Conservation (phyloP, 1,284 basidiomycete genomes). For the Erythrobasidium hasegawianum region DNA sequence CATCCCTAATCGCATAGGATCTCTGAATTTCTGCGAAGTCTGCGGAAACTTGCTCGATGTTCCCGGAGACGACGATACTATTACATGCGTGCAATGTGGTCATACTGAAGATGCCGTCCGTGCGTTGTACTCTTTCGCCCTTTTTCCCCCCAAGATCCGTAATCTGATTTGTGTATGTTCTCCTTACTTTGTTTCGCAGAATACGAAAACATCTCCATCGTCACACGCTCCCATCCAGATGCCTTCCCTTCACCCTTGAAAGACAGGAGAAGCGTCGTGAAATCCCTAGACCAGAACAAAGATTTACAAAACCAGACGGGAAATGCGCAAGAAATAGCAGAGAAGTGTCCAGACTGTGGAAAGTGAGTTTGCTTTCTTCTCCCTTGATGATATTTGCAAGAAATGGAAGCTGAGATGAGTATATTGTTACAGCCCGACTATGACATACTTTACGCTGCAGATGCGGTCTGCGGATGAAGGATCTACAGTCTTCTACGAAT, state of each 20-base stretch:
- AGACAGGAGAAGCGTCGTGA: conserved; percentile 78
- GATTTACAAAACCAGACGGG: conserved; percentile 11
- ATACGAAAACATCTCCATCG: conserved; percentile 86
- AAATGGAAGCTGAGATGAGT: too few species aligned
- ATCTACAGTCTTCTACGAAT: conserved; percentile 37
- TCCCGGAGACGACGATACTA: conserved; percentile 72
- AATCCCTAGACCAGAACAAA: conserved; percentile 55
- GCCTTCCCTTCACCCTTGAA: conserved; percentile 87
- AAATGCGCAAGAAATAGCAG: conserved; percentile 63
- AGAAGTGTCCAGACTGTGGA: conserved; percentile 87
- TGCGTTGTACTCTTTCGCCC: conserved; percentile 55
- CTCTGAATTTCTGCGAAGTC: conserved; percentile 85
- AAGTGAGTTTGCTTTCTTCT: conserved; percentile 19
- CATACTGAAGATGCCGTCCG: conserved; percentile 80
- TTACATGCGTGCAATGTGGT: conserved; percentile 83
- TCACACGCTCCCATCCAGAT: conserved; percentile 83
- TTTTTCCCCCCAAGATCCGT: too few species aligned
- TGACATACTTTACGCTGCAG: conserved; percentile 51
- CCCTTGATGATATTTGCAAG: not conserved
- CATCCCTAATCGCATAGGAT: conserved; percentile 57
- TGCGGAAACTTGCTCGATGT: conserved; percentile 86
- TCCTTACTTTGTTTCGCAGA: conserved; percentile 55
- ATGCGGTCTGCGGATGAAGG: conserved; percentile 52
- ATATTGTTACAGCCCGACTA: conserved; percentile 28
- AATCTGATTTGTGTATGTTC: too few species aligned